Conservation (phyloP, 306 rosid genomes). For the Quercus gilva region DNA sequence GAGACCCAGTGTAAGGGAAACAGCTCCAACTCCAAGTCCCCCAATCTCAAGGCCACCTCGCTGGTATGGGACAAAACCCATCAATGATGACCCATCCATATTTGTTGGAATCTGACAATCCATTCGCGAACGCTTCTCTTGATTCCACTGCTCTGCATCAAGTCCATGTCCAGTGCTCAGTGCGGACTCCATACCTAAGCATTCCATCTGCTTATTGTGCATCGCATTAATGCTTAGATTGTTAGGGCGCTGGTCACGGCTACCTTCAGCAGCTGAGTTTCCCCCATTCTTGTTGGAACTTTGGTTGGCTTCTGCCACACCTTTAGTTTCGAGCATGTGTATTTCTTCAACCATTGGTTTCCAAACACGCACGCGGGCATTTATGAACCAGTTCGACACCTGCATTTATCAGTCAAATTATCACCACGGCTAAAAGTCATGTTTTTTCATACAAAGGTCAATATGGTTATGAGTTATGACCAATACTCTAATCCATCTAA, state of each 20-base stretch:
- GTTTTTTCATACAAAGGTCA: too few relatives aligned
- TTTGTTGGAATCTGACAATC: conserved; percentile 45
- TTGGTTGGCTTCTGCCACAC: conserved; percentile 29
- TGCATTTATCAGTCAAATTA: conserved; percentile 20
- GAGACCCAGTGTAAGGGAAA: conserved; percentile 74
- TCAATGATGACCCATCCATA: conserved; percentile 52
- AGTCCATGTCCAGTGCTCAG: conserved; percentile 22
- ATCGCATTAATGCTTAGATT: conserved; percentile 23
- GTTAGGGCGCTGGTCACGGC: conserved; percentile 25
- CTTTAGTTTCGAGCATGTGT: conserved; percentile 81
- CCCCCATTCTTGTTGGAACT: conserved; percentile 26
- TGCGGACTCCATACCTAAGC: conserved; percentile 22
- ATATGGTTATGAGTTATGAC: not conserved
- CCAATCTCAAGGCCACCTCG: conserved; percentile 49
- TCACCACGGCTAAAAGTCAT: not conserved
- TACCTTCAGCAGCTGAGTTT: conserved; percentile 26
- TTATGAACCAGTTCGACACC: conserved; percentile 95
- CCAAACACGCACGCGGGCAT: conserved; percentile 95
- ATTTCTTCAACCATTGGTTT: conserved; percentile 99
- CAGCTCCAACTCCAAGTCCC: conserved; percentile 65
- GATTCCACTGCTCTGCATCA: conserved; percentile 37
- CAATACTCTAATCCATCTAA: too few relatives aligned
- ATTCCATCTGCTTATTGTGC: conserved; percentile 33
- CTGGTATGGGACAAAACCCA: conserved; percentile 68
- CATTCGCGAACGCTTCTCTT: conserved; percentile 60